Conservation (phyloP, 2,329 filamentous ascomycete genomes). For the Diplodia sapinea region DNA sequence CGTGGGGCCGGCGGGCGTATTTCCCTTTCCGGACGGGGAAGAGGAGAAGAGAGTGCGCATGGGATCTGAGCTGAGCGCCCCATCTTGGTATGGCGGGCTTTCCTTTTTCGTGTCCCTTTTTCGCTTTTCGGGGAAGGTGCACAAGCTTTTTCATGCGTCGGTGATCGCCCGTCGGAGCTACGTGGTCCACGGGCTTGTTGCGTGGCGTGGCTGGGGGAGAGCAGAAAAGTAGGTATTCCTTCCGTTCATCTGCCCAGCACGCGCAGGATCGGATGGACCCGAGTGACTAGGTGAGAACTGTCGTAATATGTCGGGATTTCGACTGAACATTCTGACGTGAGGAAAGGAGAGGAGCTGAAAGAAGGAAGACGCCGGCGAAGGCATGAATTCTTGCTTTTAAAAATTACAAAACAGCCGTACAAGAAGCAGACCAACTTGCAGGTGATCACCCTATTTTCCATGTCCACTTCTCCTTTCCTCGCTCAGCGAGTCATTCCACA, state of each 20-base stretch:
- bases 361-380: neutral
- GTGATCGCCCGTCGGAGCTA: neutral
- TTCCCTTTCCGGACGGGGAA: neutral
- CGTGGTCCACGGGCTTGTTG: neutral
- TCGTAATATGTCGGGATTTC: neutral
- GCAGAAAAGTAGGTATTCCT: neutral
- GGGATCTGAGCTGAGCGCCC: too few species aligned
- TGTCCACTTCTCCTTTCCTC: too few species aligned
- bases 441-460: neutral
- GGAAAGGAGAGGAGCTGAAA: neutral
- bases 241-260: neutral
- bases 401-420: neutral
- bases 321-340: neutral
- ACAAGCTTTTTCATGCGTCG: neutral
- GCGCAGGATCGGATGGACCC: neutral
- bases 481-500: neutral
- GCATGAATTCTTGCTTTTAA: neutral
- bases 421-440: neutral
- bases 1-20: slow-evolving; percentile 16
- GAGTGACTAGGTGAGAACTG: neutral
- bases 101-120: too few species aligned
- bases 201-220: neutral
- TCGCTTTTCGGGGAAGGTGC: slow-evolving; percentile 3
- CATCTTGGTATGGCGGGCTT: neutral
- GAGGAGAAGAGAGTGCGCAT: neutral